Base-by-base conservation (phyloP, 352 stramenopile genomes). In the Phytopythium oedochilum region DNA sequence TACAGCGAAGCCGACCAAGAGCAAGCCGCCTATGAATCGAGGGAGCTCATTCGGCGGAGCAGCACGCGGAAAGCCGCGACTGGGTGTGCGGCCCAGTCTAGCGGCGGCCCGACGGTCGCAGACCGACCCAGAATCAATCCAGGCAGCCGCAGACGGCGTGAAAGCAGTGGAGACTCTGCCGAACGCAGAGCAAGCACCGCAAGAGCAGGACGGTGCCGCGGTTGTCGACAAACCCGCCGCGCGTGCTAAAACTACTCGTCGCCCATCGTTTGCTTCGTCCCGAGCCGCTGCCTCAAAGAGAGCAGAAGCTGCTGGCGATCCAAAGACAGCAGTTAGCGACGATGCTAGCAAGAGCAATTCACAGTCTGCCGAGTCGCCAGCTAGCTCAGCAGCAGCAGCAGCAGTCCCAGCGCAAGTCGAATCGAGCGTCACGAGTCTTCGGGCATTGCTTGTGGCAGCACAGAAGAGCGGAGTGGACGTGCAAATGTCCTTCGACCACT, bases 401-500 rank as follows among this genome's bases (percentile, higher is more conserved):
- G 48, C 53, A 25, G 61, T 58, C 0, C 45, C 53, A 5, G 35
- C 55, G 0, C 31, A 38, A 3, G 49, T 45, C 17, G 22, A 7
- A 2, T 25, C 34, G 0, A 64, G 63, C 8, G 47, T 90, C 15
- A 44, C 53, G 9, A 73, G 78, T 23, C 60, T 94, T 1, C 78
- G 75, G 3, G 62, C 60, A 2, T 36, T 92, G 14, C 53, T 94
- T 2, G 26, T 61, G n/a, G 67, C 53, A 18, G 79, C 80, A 9
- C 59, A 76, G 44, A 59, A 64, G 15, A 65, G 67, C n/a, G 78
- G 69, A 1, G 75, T 91, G 29, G 55, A 74, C 29, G 53, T 91
- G 2, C 57, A 73, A 11, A 55, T 69, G 8, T 75, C 77, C 5
- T 91, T 96, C 45, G 60, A 65, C n/a, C 81, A 92, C 58, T 93